These are phyloP conservation scores for Xylaria multiplex DNA, from an alignment of 2,329 filamentous ascomycete genomes.

Conservation along the genomic window DNA sequence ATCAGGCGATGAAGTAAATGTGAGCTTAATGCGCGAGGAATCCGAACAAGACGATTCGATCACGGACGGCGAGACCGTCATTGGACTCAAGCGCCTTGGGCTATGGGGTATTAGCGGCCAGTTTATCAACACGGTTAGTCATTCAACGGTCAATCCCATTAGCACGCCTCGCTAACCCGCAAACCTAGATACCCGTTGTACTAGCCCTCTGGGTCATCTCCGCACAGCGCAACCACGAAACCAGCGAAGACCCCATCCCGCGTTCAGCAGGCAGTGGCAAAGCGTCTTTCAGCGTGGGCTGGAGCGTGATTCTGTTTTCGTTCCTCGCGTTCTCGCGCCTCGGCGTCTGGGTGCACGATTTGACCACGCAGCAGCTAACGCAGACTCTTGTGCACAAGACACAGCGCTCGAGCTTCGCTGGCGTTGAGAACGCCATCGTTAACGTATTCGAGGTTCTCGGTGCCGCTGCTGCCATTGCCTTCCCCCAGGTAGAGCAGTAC, in stretches of 20 bases:
- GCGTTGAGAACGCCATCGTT: constrained; percentile 54
- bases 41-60: constrained; percentile 24
- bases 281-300: constrained; percentile 38
- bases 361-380: constrained; percentile 57
- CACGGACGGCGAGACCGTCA: constrained; percentile 41
- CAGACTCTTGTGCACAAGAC: constrained; percentile 50
- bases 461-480: constrained; percentile 51
- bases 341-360: constrained; percentile 57
- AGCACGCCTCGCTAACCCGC: not conserved
- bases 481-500: constrained; percentile 53
- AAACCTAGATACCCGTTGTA: constrained; percentile 51
- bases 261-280: constrained; percentile 9
- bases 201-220: constrained; percentile 50
- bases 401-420: constrained; percentile 54
- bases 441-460: constrained; percentile 55
- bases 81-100: constrained; percentile 52
- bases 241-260: constrained; percentile 20
- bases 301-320: constrained; percentile 51
- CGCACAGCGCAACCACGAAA: constrained; percentile 32
- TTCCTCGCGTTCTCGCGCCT: constrained; percentile 56
- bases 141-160: not conserved
- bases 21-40: constrained; percentile 24
- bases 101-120: constrained; percentile 56
- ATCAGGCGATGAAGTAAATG: constrained; percentile 41
- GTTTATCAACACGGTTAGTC: constrained; percentile 52